phyloP scores from a whole-genome alignment of 805 yeast species.

The Tetrapisispora taiwanensis region DNA sequence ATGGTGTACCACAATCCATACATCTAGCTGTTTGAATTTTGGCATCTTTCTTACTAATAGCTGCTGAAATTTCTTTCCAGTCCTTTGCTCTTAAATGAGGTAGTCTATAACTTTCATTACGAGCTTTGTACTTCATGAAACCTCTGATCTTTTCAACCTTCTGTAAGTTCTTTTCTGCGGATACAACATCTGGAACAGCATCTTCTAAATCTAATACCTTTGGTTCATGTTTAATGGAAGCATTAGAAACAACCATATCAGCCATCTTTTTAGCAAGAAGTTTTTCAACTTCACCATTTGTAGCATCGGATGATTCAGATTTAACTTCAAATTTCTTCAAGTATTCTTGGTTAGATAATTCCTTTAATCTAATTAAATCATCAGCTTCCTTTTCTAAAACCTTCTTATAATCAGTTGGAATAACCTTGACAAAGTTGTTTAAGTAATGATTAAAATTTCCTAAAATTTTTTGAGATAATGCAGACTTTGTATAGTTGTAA shows the following conservation, averaged over 20 bases:
- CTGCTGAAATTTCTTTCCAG: conserved; percentile 82
- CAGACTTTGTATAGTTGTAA: conserved; percentile 88
- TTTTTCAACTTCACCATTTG: conserved; percentile 77
- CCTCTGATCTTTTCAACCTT: conserved; percentile 66
- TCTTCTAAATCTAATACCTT: conserved; percentile 85
- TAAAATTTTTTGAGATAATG: conserved; percentile 74
- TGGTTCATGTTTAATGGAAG: conserved; percentile 51
- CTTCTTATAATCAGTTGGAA: conserved; percentile 84
- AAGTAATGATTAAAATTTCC: conserved; percentile 79
- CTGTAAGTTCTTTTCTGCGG: conserved; percentile 53
- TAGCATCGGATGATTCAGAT: conserved; percentile 78
- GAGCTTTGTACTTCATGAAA: conserved; percentile 86
- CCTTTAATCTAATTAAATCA: conserved; percentile 53
- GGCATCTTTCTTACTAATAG: conserved; percentile 78
- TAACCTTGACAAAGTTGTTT: conserved; percentile 84
- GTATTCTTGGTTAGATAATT: conserved; percentile 48
- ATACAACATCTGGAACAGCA: conserved; percentile 58
- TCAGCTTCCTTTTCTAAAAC: conserved; percentile 74
- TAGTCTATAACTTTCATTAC: conserved; percentile 76
- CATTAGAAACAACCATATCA: conserved; percentile 20
- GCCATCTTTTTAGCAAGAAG: conserved; percentile 32
- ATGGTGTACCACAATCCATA: conserved; percentile 99
- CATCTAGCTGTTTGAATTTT: conserved; percentile 92
- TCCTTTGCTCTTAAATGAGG: conserved; percentile 70
- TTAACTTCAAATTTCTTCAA: conserved; percentile 58